Evolutionary conservation across 1,139 yeast genomes (phyloP), one percentile per base, ranked within the genome.

Genomic region (Debaryomyces subglobosus): DNA sequence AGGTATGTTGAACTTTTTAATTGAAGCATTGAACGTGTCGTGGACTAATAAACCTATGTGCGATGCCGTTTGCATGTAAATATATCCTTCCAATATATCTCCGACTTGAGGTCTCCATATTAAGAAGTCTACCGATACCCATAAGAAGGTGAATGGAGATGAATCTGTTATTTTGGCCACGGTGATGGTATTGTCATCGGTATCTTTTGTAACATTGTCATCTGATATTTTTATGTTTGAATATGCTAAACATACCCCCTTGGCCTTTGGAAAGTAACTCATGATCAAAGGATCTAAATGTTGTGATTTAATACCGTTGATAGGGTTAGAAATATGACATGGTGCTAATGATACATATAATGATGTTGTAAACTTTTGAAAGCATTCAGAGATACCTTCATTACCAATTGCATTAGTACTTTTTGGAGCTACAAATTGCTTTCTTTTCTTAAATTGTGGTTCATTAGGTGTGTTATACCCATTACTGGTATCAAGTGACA

Each of bases 1-100:
- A 15, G 99, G 99, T 53, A 94, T 90, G 58, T 83, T 84, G 63
- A 80, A 86, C 65, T 89, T 85, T 67, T 89, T 89, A 55, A 94
- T 90, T 47, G 95, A 85, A 30, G 97, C 98, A 69, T 94, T 95
- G 73, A 94, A 94, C 0, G 96, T 89, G 68, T 94, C 98, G 65
- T 89, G 94, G 46, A 94, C 78, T 57, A 94, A 78, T 54, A 94
- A 75, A 52, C 98, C 98, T 61, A 95, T 86, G 64, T 94, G 99
- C 7, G 96, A 87, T 13, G 96, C 97, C 1, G 97, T 86, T 72
- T 92, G 97, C 81, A 94, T 84, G 71, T 90, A 90, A 49, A 89
- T 80, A 72, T 84, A 80, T 5, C 99, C 99, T 64, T 92, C 96
- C 29, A 92, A 69, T 1, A 76, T 71, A 61, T 94, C 98, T 5